Conservation (phyloP, 768 basidiomycete genomes). For the Russula olivacea region DNA sequence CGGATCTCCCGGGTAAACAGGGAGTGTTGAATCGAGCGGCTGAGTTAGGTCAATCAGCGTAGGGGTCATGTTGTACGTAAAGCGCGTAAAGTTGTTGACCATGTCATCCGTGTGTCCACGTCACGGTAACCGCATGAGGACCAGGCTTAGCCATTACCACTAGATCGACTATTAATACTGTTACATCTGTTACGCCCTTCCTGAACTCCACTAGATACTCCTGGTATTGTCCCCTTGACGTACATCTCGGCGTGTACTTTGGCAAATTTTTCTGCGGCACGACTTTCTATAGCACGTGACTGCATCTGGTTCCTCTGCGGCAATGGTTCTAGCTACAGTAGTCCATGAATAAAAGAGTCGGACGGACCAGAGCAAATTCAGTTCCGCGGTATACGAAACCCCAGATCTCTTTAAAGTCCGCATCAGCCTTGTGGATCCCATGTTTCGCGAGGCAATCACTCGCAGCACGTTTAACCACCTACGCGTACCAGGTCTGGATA, state of each 20-base stretch:
- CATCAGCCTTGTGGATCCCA: conserved; percentile 24
- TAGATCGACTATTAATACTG: conserved; percentile 7
- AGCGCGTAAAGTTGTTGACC: background rate
- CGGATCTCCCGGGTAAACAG: conserved; percentile 31
- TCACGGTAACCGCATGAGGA: background rate
- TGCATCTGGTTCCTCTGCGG: conserved; percentile 23
- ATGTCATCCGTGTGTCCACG: background rate
- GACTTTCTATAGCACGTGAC: conserved; percentile 22
- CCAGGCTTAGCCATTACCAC: conserved; percentile 1
- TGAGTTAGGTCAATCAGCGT: conserved; percentile 26
- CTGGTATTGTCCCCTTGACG: conserved; percentile 14
- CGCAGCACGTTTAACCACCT: conserved; percentile 40
- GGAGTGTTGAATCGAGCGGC: conserved; percentile 14
- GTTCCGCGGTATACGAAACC: conserved; percentile 25
- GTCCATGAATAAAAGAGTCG: background rate
- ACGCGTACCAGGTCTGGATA: background rate
- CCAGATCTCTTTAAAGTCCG: conserved; percentile 27
- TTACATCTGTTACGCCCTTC: conserved; percentile 17
- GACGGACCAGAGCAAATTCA: conserved; percentile 27
- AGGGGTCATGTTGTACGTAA: background rate
- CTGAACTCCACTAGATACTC: conserved; percentile 1
- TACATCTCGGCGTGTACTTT: conserved; percentile 25
- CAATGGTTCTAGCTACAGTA: background rate
- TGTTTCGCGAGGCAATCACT: conserved; percentile 28
- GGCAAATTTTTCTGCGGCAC: conserved; percentile 19